Conservation (phyloP, 176 grass and related monocot species). For the Musa troglodytarum region DNA sequence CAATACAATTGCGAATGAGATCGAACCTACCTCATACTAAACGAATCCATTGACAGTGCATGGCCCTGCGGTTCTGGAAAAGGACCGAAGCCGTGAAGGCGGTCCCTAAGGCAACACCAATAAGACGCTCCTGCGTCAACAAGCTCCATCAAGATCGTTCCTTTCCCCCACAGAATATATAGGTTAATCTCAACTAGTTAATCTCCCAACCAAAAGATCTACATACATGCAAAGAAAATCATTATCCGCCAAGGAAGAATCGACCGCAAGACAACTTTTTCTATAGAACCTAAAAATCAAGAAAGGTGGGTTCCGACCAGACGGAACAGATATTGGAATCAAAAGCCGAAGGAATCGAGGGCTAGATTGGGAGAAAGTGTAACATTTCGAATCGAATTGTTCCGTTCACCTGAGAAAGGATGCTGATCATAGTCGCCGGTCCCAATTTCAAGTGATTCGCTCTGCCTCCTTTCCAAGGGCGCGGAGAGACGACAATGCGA, state of each 20-base stretch:
- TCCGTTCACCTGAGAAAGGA: conserved; percentile 30
- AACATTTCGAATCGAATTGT: background rate
- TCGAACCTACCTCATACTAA: conserved; percentile 24
- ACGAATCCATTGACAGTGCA: conserved; percentile 20
- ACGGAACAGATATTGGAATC: too few species aligned
- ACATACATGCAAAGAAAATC: background rate
- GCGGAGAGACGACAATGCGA: background rate
- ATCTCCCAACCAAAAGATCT: background rate
- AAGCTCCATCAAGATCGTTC: background rate
- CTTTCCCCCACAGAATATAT: background rate
- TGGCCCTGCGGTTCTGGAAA: conserved; percentile 28
- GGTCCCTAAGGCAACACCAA: conserved; percentile 32
- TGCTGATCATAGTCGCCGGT: conserved; percentile 24
- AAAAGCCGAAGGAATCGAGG: too few species aligned
- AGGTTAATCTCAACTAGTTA: background rate
- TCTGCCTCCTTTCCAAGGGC: background rate
- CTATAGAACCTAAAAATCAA: too few species aligned
- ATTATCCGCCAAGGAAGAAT: background rate
- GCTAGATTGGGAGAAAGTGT: background rate
- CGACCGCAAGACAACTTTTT: too few species aligned
- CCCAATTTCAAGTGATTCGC: background rate
- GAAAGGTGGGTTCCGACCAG: too few species aligned
- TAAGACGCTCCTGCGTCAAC: conserved; percentile 32
- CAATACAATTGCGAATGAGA: background rate
- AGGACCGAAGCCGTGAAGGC: conserved; percentile 24